These are phyloP conservation scores for Fusarium verrucosum DNA, from an alignment of 2,329 filamentous ascomycete species.

Conservation along the genomic window DNA sequence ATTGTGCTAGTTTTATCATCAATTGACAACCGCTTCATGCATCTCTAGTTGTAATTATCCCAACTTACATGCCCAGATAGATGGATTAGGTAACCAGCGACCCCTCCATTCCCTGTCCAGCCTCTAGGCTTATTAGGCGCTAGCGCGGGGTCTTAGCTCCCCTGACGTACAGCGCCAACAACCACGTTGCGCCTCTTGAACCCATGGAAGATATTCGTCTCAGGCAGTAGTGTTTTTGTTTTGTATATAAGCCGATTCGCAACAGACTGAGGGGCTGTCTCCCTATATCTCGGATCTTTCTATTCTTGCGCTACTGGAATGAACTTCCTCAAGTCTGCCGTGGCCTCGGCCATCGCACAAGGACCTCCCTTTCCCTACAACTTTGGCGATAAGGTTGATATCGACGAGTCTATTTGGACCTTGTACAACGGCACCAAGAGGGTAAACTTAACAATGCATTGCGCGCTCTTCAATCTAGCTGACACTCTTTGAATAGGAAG, in stretches of 20 bases:
- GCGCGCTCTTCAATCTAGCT: not conserved
- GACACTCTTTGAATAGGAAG: constrained; percentile 69
- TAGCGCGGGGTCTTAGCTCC: constrained; percentile 42
- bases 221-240: constrained; percentile 3
- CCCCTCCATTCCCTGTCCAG: not conserved
- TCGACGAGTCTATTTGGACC: constrained; percentile 96
- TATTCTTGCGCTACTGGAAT: constrained; percentile 58
- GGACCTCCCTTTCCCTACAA: constrained; percentile 92
- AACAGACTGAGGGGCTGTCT: not conserved
- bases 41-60: not conserved
- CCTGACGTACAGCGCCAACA: constrained; percentile 33
- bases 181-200: constrained; percentile 42
- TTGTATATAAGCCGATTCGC: constrained; percentile 1
- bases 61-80: not conserved
- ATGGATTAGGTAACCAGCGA: constrained; percentile 1
- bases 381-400: constrained; percentile 91
- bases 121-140: constrained; percentile 20
- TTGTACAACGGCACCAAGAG: constrained; percentile 92
- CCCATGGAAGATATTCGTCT: constrained; percentile 18
- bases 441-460: constrained; percentile 58
- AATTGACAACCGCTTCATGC: not conserved
- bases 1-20: not conserved
- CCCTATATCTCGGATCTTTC: not conserved
- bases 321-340: constrained; percentile 98
- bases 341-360: constrained; percentile 95